Conservation (phyloP, 495 filamentous ascomycete species). For the Daldinia vernicosa region DNA sequence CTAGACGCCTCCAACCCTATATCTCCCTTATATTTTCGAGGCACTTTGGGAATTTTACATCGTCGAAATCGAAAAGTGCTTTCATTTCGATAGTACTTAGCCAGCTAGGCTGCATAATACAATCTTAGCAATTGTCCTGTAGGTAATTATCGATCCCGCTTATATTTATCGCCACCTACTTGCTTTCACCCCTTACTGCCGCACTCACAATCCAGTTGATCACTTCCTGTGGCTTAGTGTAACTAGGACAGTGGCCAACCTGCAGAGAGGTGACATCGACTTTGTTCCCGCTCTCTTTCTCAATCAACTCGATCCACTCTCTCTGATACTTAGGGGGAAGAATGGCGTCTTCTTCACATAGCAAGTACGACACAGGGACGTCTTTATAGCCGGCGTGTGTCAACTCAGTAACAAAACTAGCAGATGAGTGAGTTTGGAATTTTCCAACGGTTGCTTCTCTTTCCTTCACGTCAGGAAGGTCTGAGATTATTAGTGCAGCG, state of each 20-base stretch:
- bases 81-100: too few relatives aligned
- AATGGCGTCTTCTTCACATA: constrained; percentile 57
- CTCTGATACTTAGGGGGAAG: constrained; percentile 51
- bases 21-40: too few relatives aligned
- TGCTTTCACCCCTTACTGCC: constrained; percentile 11
- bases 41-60: too few relatives aligned
- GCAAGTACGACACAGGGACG: constrained; percentile 58
- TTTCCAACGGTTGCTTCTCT: constrained; percentile 4
- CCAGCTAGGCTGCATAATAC: too few relatives aligned
- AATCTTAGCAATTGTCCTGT: too few relatives aligned
- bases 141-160: too few relatives aligned
- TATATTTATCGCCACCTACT: not conserved
- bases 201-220: constrained; percentile 35
- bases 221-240: constrained; percentile 23
- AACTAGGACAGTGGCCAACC: constrained; percentile 44
- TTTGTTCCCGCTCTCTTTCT: constrained; percentile 45
- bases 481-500: constrained; percentile 34
- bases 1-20: too few relatives aligned
- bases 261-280: constrained; percentile 47
- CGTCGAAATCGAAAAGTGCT: too few relatives aligned
- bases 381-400: constrained; percentile 58
- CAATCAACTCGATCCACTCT: constrained; percentile 45
- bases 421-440: constrained; percentile 41
- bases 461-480: constrained; percentile 26
- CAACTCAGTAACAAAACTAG: constrained; percentile 43